Percentiles rank a stretch among this genome's conserved stretches.
phyloP scores from a whole-genome alignment of 306 rosid genomes.

The Neltuma alba region DNA sequence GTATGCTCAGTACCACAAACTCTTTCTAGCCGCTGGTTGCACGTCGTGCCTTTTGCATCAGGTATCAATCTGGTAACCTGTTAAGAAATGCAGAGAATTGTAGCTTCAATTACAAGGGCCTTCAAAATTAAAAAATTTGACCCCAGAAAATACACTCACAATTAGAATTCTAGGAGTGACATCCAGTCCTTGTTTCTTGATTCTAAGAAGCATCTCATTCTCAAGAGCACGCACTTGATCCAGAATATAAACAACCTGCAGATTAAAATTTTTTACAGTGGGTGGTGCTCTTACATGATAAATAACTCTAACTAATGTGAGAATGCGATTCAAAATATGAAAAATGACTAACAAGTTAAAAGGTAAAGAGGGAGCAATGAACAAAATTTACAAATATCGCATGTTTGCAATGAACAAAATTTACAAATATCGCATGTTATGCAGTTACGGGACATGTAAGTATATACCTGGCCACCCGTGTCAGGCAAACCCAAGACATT shows the following conservation, averaged over 20 bases:
- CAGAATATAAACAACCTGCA: conserved; percentile 90
- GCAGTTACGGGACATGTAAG: conserved; percentile 11
- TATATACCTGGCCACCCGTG: conserved; percentile 98
- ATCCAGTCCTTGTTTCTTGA: conserved; percentile 78
- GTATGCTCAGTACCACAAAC: conserved; percentile 77
- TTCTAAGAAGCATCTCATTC: conserved; percentile 86
- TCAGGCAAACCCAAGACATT: conserved; percentile 96
- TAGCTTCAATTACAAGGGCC: neutral
- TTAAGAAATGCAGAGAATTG: neutral
- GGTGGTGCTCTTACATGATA: conserved; percentile 4
- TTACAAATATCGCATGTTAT: neutral
- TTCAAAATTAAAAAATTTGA: neutral
- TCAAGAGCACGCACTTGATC: conserved; percentile 99
- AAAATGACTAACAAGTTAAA: conserved; percentile 6
- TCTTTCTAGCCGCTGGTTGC: conserved; percentile 92
- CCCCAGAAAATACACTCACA: conserved; percentile 48
- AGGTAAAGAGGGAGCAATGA: neutral
- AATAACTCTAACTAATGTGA: conserved; percentile 32
- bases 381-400: no score
- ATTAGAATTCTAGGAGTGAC: conserved; percentile 82
- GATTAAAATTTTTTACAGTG: conserved; percentile 13
- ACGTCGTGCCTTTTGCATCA: conserved; percentile 87
- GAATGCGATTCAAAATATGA: no score
- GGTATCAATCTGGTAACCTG: conserved; percentile 82
- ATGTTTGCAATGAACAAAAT: no score